Conservation (phyloP, 2,329 filamentous ascomycete genomes). For the Pseudocercospora eumusae region DNA sequence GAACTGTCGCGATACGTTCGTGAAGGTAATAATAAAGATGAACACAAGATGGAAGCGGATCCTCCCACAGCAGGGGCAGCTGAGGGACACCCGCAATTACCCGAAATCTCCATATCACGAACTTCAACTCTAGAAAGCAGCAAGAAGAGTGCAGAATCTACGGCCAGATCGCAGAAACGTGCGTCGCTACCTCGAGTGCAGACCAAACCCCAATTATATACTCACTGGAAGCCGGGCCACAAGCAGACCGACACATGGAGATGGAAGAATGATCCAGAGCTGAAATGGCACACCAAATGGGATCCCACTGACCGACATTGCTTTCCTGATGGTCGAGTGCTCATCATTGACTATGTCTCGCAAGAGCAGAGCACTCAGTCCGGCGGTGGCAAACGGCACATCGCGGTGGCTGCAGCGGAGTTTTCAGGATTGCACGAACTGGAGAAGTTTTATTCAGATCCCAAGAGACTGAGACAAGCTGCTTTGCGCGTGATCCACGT, state of each 20-base stretch:
- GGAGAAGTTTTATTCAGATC: conserved; percentile 48
- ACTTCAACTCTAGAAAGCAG: conserved; percentile 20
- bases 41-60: neutral
- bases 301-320: conserved; percentile 15
- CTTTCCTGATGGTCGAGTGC: conserved; percentile 46
- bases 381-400: conserved; percentile 35
- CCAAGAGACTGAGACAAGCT: conserved; percentile 40
- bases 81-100: conserved; percentile 8
- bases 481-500: conserved; percentile 49
- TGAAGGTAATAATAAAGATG: neutral
- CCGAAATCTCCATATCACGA: conserved; percentile 21
- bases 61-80: neutral
- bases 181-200: conserved; percentile 17
- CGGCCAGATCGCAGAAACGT: neutral
- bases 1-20: neutral
- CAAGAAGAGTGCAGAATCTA: conserved; percentile 12
- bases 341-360: conserved; percentile 55
- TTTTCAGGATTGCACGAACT: conserved; percentile 49
- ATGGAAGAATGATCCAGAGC: conserved; percentile 18
- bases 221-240: conserved; percentile 19
- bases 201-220: conserved; percentile 12
- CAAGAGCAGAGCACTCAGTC: conserved; percentile 20
- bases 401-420: conserved; percentile 53
- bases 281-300: conserved; percentile 30
- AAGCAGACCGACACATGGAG: conserved; percentile 19